Evolutionary conservation across 208 protist species (phyloP).

Genomic region (Leishmania gerbilli): DNA sequence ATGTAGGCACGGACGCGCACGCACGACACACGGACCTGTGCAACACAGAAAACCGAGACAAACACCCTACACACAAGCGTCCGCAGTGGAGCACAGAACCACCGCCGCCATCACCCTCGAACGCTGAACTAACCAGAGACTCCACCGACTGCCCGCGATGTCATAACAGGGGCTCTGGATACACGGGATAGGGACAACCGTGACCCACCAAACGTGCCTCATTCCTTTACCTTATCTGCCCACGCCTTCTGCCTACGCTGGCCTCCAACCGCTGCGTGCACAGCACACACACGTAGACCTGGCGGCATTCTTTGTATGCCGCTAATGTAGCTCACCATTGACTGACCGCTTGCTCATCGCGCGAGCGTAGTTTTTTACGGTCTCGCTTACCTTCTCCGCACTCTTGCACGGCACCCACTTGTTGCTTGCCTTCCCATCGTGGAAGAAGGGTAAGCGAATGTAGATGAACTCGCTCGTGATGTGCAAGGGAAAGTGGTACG

Average conservation of each 20-base stretch:
- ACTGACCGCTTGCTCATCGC: slow-evolving; percentile 18
- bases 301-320: not conserved
- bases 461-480: slow-evolving; percentile 70
- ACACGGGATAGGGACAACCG: not conserved
- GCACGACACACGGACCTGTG: not conserved
- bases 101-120: not conserved
- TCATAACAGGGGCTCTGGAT: not conserved
- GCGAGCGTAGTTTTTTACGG: slow-evolving; percentile 70
- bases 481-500: slow-evolving; percentile 77
- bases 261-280: not conserved
- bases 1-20: not conserved
- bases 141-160: not conserved
- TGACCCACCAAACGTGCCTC: not conserved
- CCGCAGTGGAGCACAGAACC: not conserved
- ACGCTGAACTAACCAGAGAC: not conserved
- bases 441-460: slow-evolving; percentile 65
- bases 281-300: not conserved
- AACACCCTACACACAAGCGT: not conserved
- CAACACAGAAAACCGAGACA: not conserved
- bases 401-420: slow-evolving; percentile 79
- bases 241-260: not conserved
- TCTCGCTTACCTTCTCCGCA: slow-evolving; percentile 80
- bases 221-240: not conserved
- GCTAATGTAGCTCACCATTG: not conserved
- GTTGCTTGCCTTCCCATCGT: slow-evolving; percentile 29